Conservation (phyloP, 208 protist species). For the Crithidia expoeki region DNA sequence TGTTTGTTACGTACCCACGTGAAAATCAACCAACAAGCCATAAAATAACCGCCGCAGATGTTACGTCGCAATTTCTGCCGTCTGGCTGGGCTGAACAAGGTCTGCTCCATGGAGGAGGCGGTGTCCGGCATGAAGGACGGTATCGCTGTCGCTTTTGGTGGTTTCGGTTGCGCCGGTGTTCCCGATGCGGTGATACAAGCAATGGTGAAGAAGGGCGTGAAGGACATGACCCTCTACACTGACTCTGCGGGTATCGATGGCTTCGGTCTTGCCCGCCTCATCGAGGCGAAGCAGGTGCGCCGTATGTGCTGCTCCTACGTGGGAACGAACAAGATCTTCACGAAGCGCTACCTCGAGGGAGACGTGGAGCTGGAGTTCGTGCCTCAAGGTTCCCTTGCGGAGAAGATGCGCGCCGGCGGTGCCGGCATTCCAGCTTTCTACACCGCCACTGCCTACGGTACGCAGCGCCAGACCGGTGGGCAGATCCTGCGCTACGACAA, state of each 20-base stretch:
- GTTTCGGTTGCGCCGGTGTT: slow-evolving; percentile 97
- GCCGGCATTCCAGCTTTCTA: slow-evolving; percentile 98
- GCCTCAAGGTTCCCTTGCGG: slow-evolving; percentile 96
- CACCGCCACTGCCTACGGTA: slow-evolving; percentile 96
- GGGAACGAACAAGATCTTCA: slow-evolving; percentile 96
- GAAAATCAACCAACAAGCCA: background rate
- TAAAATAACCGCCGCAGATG: slow-evolving; percentile 60
- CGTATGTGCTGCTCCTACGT: slow-evolving; percentile 96
- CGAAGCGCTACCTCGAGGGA: slow-evolving; percentile 93
- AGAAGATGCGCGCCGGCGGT: slow-evolving; percentile 94
- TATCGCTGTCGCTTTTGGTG: slow-evolving; percentile 87
- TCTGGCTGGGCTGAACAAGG: slow-evolving; percentile 70
- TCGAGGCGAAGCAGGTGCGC: slow-evolving; percentile 89
- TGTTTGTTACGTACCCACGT: background rate
- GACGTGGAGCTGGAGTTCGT: slow-evolving; percentile 96
- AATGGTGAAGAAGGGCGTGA: slow-evolving; percentile 82
- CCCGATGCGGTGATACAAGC: slow-evolving; percentile 93
- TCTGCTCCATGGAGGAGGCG: slow-evolving; percentile 72
- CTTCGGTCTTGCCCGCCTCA: slow-evolving; percentile 95
- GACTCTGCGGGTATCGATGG: slow-evolving; percentile 97
- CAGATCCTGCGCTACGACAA: slow-evolving; percentile 95
- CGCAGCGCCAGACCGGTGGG: slow-evolving; percentile 86
- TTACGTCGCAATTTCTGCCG: slow-evolving; percentile 59
- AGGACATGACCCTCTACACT: slow-evolving; percentile 93
- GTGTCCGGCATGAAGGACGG: slow-evolving; percentile 74